Evolutionary conservation across 257 asterid genomes (phyloP), one percentile per base, ranked within the genome.

Genomic region (Penstemon davidsonii): DNA sequence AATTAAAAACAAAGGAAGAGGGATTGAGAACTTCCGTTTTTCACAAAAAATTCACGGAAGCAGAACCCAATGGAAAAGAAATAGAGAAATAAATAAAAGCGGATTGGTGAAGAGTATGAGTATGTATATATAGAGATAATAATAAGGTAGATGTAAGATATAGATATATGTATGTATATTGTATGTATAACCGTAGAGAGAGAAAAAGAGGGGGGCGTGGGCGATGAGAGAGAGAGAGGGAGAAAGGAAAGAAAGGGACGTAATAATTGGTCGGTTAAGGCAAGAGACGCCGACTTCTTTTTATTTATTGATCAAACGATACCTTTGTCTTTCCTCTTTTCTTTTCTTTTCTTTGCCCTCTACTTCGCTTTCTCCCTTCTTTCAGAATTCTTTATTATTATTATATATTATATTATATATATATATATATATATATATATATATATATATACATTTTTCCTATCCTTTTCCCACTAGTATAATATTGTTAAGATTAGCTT

Each of bases 231-330:
- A 58, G 10, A 37, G 18, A 15, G 18, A 15, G 18, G 18, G 18
- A 15, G 18, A 15, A 15, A 15, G 18, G 18, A 15, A 40, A 18
- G 67, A 57, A 4, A 64, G 62, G 9, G 51, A 61, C 43, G 62
- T n/a, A 12, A 52, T 68, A 67, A 77, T 69, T 69, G 82, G 82
- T 73, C 82, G 82, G 78, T 76, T 64, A 68, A 67, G 62, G 59
- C 19, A 19, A 67, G 55, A 75, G 66, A 41, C 74, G 74, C 80
- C 81, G 77, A 76, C 81, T 76, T 66, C 66, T 73, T 47, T 25
- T 25, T 25, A 50, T 40, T 56, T 58, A 63, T 63, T 46, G 33
- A 25, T 25, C 33, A 25, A 25, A 25, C 9, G 60, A 52, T 72
- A 55, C 76, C 66, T 64, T 40, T 60, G 73, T 60, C 70, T 67